Evolutionary conservation across 1,139 yeast genomes (phyloP), one percentile per base, ranked within the genome.

Genomic region (Protomyces arabidopsidicola): DNA sequence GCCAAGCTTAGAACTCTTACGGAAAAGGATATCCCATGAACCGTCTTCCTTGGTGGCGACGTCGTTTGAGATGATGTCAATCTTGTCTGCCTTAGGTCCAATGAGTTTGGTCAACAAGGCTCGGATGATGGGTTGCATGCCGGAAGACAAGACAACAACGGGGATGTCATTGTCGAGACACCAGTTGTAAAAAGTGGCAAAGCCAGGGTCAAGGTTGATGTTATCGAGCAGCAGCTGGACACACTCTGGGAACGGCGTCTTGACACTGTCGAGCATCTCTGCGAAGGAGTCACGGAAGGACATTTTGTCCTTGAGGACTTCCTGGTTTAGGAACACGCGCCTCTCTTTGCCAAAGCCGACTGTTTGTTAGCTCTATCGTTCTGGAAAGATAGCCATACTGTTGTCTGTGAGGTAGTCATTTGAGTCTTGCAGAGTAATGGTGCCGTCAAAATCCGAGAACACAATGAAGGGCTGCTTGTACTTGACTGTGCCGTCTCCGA

Each of bases 91-190:
- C 60, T 87, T 87, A 59, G 80, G 82, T 54, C 97, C 96, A 51
- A 93, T 86, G 68, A 91, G 81, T 67, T 83, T 84, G 65, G 80
- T 77, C 69, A 93, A 80, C 68, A 93, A 79, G 2, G 91, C 93
- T 67, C 83, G 82, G 70, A 93, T 93, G 68, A 93, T 84, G 24
- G 97, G 97, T 71, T 82, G 83, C 98, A 93, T 93, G 52, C 98
- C 98, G 64, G 91, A 84, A 54, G 95, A 86, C 56, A 90, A 87
- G 45, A 81, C 78, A 54, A 89, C 82, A 48, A 88, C 82, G 2
- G 97, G 96, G 58, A 93, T 85, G 57, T 82, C 82, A 69, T 86
- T 80, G 34, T 77, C 79, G 60, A 78, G 80, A 67, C 96, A 87
- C 91, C 95, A 95, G 64, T 83, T 78, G 77, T 87, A 90, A 71